Evolutionary conservation across 345 rosid genomes (phyloP).

Genomic region (Laguncularia racemosa): DNA sequence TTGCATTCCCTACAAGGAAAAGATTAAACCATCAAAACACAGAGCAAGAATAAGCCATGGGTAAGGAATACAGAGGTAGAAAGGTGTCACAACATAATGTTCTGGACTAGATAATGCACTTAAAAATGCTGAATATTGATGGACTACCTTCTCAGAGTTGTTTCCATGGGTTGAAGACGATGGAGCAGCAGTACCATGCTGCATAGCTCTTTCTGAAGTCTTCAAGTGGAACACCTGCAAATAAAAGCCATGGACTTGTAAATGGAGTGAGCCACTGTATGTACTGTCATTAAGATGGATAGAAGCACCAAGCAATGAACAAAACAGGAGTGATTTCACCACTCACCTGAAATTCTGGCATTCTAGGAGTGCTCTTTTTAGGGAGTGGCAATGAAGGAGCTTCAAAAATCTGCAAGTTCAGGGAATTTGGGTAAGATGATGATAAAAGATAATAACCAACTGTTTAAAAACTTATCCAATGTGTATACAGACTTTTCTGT

Average conservation of each 20-base stretch:
- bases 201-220: constrained; percentile 86
- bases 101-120: no score
- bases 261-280: background rate
- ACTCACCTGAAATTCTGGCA: constrained; percentile 86
- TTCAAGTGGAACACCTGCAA: constrained; percentile 78
- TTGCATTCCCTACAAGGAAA: constrained; percentile 9
- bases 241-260: constrained; percentile 14
- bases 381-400: constrained; percentile 73
- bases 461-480: background rate
- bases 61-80: background rate
- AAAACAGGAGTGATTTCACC: constrained; percentile 1
- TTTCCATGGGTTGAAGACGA: constrained; percentile 28
- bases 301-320: constrained; percentile 3
- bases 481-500: constrained; percentile 70
- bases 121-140: background rate
- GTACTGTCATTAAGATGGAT: background rate
- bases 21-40: background rate
- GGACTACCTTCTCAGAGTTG: constrained; percentile 47
- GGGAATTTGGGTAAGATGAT: constrained; percentile 9
- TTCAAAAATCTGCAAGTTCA: constrained; percentile 64
- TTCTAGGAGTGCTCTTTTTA: constrained; percentile 68
- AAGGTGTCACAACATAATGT: background rate
- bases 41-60: background rate
- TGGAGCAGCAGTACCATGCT: constrained; percentile 43
- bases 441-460: constrained; percentile 1